Evolutionary conservation across 2,329 filamentous ascomycete species (phyloP), one percentile per base, ranked within the genome.

Genomic region (Aureobasidium musti): DNA sequence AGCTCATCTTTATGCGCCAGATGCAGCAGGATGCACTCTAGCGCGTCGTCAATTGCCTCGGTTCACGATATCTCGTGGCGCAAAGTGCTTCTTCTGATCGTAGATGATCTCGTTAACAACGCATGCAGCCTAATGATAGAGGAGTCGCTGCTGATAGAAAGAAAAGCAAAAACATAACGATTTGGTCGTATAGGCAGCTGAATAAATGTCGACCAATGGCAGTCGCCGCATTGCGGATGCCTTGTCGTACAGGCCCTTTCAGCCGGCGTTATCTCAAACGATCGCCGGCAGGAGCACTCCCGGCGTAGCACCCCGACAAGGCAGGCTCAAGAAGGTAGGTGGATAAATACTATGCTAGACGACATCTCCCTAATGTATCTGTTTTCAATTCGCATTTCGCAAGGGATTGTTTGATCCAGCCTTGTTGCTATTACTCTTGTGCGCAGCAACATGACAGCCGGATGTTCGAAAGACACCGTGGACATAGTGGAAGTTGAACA

Each of bases 181-280:
- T 35, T 30, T 5, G 23, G 28, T 19, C 5, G 11, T 30, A 6
- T n/a, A 61, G 57, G 57, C 57, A 61, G 57, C 57, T 50, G 57
- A 61, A 61, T 61, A 33, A 61, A 11, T 2, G 8, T 50, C n/a
- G 8, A 37, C 57, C 57, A 61, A 61, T 61, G 43, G 57, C 43
- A 23, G 30, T 17, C 17, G 11, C 6, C 30, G 13, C 14, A 61
- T 61, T 50, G 57, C 14, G 41, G 57, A 49, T 61, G 57, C 57
- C 57, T 61, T n/a, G 37, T 45, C 56, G 56, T 45, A 47, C 56
- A 60, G 5, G 23, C 37, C 17, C 39, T 23, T 35, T 43, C 8
- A 21, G 21, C 14, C 37, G 56, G 41, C 53, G 35, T 56, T 59
- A 61, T 61, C 41, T 61, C 43, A 49, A 50, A 61, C 28, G 3